Evolutionary conservation across 345 rosid species (phyloP), one percentile per base, ranked within the genome.

Genomic region (Sapria himalayana): DNA sequence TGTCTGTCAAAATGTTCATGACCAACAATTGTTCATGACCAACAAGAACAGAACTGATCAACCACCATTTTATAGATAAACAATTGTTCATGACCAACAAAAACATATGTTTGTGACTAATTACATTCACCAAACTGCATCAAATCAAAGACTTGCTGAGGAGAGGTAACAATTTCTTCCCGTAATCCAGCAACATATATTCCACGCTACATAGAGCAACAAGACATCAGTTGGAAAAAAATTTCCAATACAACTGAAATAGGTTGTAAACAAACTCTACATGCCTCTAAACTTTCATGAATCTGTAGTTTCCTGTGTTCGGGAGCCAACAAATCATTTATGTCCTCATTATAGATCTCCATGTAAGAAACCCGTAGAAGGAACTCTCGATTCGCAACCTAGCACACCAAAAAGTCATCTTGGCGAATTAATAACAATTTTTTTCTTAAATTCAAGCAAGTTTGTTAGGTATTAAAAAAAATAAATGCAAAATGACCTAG

Each of bases 341-440:
- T 81, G 35, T 86, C 94, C 65, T 86, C 97, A 37, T 86, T 86
- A 50, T 81, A 86, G 10, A 86, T 86, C 69, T 86, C 97, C 73
- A 86, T 56, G 40, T 86, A 86, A 1, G 97, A 86, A 94, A 86
- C 81, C 25, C 97, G 76, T 55, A 86, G 39, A 32, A 86, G 74
- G 59, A 86, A 86, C 67, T 86, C 97, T 41, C 97, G 69, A 37
- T 65, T 75, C 33, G 38, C 55, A 24, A 68, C 85, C 97, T 86
- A 38, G 20, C 33, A 29, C 4, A 22, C 31, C 48, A 40, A 11
- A 54, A 43, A n/a, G n/a, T n/a, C n/a, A n/a, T n/a, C n/a, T n/a
- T n/a, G n/a, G n/a, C n/a, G n/a, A n/a, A n/a, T n/a, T n/a, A n/a
- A n/a, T n/a, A n/a, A n/a, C n/a, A n/a, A n/a, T n/a, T n/a, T n/a